Percentiles rank a stretch among this genome's conserved stretches.
phyloP scores from a whole-genome alignment of 2,329 filamentous ascomycete genomes.

The Thelonectria rubi region DNA sequence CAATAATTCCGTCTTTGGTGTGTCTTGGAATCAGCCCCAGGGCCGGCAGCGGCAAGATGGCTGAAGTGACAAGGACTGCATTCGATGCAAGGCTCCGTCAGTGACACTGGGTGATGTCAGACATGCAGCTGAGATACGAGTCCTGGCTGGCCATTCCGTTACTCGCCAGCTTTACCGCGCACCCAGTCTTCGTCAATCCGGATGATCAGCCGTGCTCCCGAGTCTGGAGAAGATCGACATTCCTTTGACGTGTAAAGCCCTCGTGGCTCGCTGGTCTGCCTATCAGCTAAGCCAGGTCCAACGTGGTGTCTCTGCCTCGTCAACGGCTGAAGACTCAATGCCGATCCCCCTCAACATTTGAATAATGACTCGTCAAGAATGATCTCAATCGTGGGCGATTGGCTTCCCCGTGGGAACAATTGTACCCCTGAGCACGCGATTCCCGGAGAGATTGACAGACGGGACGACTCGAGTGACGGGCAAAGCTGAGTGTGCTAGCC shows the following conservation, averaged over 20 bases:
- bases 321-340: constrained; percentile 5
- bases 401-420: background rate
- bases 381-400: background rate
- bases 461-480: background rate
- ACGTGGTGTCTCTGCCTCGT: constrained; percentile 20
- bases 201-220: background rate
- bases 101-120: background rate
- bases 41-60: background rate
- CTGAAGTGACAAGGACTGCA: constrained; percentile 2
- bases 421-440: background rate
- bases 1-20: constrained; percentile 2
- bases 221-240: constrained; percentile 8
- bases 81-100: background rate
- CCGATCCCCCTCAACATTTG: background rate
- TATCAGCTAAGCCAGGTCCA: background rate
- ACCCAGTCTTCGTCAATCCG: constrained; percentile 5
- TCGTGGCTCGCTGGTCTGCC: constrained; percentile 3
- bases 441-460: constrained; percentile 12
- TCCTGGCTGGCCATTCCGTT: background rate
- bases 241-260: constrained; percentile 10
- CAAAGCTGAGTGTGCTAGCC: background rate
- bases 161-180: background rate
- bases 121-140: constrained; percentile 4
- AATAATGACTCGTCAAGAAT: background rate
- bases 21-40: background rate